Percentiles rank a stretch among this genome's conserved stretches.
Conservation (phyloP, 139 green algal genomes). For the Micractinium sp. region DNA sequence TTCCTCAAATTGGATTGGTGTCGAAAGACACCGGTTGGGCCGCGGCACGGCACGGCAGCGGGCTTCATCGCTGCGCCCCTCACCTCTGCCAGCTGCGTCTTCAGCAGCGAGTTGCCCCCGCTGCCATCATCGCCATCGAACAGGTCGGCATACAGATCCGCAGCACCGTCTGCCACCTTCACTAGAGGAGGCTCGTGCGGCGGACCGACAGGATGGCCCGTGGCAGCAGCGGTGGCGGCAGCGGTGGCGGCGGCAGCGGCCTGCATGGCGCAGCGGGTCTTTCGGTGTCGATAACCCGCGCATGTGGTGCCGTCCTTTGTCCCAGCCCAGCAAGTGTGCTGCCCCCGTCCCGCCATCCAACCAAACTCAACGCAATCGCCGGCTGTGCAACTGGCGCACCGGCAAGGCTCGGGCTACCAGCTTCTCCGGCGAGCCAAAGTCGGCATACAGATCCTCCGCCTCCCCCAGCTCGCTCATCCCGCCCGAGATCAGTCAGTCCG, state of each 20-base stretch:
- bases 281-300: no score
- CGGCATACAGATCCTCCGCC: not conserved
- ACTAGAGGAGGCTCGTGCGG: not conserved
- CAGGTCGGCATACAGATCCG: constrained; percentile 44
- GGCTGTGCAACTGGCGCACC: not conserved
- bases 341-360: not conserved
- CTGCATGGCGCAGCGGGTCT: not conserved
- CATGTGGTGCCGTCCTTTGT: not conserved
- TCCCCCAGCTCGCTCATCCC: not conserved
- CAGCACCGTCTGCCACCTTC: not conserved
- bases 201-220: not conserved
- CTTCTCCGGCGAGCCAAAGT: constrained; percentile 4
- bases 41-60: no score
- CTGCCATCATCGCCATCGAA: not conserved
- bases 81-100: constrained; percentile 40
- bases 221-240: not conserved
- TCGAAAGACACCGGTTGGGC: no score
- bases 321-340: not conserved
- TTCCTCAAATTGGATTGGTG: no score
- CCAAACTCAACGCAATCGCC: not conserved
- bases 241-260: not conserved
- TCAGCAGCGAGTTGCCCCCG: constrained; percentile 14
- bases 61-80: not conserved
- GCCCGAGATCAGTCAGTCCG: not conserved
- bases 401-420: not conserved